phyloP scores from a whole-genome alignment of 257 asterid species.

The Galeopsis tetrahit region DNA sequence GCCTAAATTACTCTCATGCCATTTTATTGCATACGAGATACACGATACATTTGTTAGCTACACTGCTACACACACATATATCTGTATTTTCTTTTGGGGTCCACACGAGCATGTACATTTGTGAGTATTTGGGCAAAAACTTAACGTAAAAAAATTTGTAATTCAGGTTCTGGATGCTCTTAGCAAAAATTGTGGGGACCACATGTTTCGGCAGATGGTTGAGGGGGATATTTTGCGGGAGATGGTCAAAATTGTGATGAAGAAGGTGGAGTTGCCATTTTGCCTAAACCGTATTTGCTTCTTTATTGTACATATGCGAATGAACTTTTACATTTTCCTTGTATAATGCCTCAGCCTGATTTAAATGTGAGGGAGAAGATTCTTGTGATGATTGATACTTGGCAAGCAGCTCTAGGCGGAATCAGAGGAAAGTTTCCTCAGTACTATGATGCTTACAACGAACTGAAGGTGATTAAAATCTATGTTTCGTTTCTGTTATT shows the following conservation, averaged over 20 bases:
- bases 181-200: conserved; percentile 92
- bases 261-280: conserved; percentile 57
- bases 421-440: conserved; percentile 82
- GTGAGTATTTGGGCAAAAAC: not conserved
- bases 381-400: conserved; percentile 73
- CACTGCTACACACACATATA: no score
- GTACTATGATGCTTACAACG: conserved; percentile 82
- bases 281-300: not conserved
- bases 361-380: conserved; percentile 92
- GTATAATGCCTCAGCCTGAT: conserved; percentile 69
- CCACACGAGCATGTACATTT: not conserved
- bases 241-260: conserved; percentile 90
- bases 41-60: no score
- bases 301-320: not conserved
- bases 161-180: conserved; percentile 88
- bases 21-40: not conserved
- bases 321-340: conserved; percentile 16
- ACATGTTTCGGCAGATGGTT: conserved; percentile 71
- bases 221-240: conserved; percentile 88
- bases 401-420: conserved; percentile 96
- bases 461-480: conserved; percentile 67
- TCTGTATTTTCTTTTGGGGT: no score
- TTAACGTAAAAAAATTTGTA: not conserved
- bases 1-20: not conserved
- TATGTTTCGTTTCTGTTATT: not conserved